These are phyloP conservation scores for Arabidopsis lyrata DNA, from an alignment of 441 rosid genomes.

Conservation along the genomic window DNA sequence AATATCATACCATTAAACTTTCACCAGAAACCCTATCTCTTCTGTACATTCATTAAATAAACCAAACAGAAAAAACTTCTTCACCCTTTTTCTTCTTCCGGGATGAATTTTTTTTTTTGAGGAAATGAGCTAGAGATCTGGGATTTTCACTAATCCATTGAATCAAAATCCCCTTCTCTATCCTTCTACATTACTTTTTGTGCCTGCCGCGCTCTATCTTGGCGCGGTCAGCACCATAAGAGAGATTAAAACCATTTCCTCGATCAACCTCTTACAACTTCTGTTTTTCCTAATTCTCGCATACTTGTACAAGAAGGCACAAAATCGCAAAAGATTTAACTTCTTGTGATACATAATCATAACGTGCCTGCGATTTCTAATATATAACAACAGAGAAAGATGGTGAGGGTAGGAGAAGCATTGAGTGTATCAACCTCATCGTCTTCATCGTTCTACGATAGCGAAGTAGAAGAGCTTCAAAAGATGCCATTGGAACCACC, in stretches of 20 bases:
- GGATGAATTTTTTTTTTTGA: slow-evolving; percentile 5
- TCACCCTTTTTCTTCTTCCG: slow-evolving; percentile 12
- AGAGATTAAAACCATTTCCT: not conserved
- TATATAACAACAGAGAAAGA: not conserved
- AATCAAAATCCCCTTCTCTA: slow-evolving; percentile 4
- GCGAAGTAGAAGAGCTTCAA: slow-evolving; percentile 62
- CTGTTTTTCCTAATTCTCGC: not conserved
- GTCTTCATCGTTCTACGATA: slow-evolving; percentile 41
- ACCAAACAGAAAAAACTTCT: slow-evolving; percentile 41
- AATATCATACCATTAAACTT: slow-evolving; percentile 11
- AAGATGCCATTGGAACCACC: slow-evolving; percentile 63
- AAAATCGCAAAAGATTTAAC: not conserved
- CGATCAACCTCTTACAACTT: not conserved
- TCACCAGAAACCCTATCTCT: slow-evolving; percentile 30
- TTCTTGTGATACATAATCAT: slow-evolving; percentile 5
- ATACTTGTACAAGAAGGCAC: slow-evolving; percentile 32
- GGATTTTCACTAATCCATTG: slow-evolving; percentile 3
- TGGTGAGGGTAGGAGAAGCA: slow-evolving; percentile 42
- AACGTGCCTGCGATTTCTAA: not conserved
- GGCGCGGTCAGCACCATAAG: slow-evolving; percentile 22
- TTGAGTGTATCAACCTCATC: slow-evolving; percentile 46
- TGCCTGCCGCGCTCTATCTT: slow-evolving; percentile 9
- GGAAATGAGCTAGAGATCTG: not conserved
- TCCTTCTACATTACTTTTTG: not conserved
- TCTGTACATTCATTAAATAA: slow-evolving; percentile 5